A percentile compares a stretch with the other conserved stretches of the same genome.
Evolutionary conservation across 352 stramenopile species (phyloP).

Genomic region (Phytophthora pinifolia): DNA sequence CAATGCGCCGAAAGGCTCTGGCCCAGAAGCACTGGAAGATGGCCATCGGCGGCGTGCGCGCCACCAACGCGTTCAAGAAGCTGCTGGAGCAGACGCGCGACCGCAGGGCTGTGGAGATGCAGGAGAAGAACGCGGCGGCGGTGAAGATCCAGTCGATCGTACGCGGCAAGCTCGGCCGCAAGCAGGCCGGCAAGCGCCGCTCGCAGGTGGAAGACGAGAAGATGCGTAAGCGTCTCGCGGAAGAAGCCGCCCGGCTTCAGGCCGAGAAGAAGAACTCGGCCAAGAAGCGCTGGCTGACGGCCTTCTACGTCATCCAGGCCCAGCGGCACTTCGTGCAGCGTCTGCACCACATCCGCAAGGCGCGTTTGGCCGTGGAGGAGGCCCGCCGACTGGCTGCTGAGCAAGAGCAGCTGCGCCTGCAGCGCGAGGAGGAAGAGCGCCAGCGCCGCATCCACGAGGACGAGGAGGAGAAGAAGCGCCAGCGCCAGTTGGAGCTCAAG

Average conservation of each 20-base stretch:
- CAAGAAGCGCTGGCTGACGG: slow-evolving; percentile 77
- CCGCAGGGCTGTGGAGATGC: slow-evolving; percentile 44
- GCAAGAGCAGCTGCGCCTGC: slow-evolving; percentile 57
- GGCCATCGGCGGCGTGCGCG: slow-evolving; percentile 63
- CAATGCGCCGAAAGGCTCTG: slow-evolving; percentile 60
- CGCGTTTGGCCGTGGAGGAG: slow-evolving; percentile 75
- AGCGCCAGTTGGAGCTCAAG: slow-evolving; percentile 60
- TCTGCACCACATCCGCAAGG: slow-evolving; percentile 82
- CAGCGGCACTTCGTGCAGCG: slow-evolving; percentile 81
- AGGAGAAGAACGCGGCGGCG: slow-evolving; percentile 51
- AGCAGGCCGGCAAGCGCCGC: slow-evolving; percentile 61
- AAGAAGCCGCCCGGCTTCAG: slow-evolving; percentile 66
- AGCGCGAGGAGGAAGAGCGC: slow-evolving; percentile 73
- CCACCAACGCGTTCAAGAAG: slow-evolving; percentile 69
- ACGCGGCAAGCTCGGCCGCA: slow-evolving; percentile 78
- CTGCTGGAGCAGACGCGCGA: slow-evolving; percentile 52
- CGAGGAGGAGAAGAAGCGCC: slow-evolving; percentile 64
- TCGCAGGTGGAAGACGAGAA: slow-evolving; percentile 76
- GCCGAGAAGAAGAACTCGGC: slow-evolving; percentile 76
- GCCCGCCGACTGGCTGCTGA: slow-evolving; percentile 70
- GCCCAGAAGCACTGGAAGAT: slow-evolving; percentile 74
- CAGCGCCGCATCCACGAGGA: slow-evolving; percentile 55
- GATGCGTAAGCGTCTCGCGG: slow-evolving; percentile 71
- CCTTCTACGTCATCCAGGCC: slow-evolving; percentile 65
- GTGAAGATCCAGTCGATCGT: slow-evolving; percentile 83